Conservation (phyloP, 2,329 filamentous ascomycete species). For the Penicillium aurantiogriseum region DNA sequence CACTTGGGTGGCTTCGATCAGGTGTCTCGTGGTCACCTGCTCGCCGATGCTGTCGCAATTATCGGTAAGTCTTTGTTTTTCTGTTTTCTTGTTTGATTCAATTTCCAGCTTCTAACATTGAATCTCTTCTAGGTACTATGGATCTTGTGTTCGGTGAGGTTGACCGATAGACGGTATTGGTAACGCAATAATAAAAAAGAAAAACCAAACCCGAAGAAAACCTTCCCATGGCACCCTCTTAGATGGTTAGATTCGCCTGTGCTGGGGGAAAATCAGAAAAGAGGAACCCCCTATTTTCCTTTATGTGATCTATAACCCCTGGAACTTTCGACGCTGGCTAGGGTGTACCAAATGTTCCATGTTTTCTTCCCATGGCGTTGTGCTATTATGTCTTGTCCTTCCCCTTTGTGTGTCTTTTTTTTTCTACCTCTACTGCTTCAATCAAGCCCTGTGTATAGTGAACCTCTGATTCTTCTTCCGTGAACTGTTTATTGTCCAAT, state of each 20-base stretch:
- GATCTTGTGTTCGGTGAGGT: constrained; percentile 81
- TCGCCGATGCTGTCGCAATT: constrained; percentile 95
- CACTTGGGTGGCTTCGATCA: constrained; percentile 95
- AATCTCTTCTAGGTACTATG: constrained; percentile 58
- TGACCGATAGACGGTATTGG: constrained; percentile 46
- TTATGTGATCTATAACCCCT: constrained; percentile 19
- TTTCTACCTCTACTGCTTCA: constrained; percentile 20
- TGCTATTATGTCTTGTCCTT: constrained; percentile 29
- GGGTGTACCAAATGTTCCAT: constrained; percentile 28
- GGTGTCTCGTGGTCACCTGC: constrained; percentile 82
- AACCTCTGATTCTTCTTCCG: constrained; percentile 24
- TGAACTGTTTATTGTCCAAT: not conserved
- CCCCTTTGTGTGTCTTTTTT: constrained; percentile 23
- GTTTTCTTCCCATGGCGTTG: constrained; percentile 37
- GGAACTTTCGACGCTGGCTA: constrained; percentile 18
- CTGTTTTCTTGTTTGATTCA: not conserved
- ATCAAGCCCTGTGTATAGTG: constrained; percentile 34
- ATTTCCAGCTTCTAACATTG: constrained; percentile 12
- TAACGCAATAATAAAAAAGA: constrained; percentile 24
- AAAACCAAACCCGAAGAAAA: constrained; percentile 22
- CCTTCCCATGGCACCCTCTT: constrained; percentile 21
- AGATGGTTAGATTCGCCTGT: constrained; percentile 19
- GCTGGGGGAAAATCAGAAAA: constrained; percentile 15
- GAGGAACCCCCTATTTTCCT: constrained; percentile 9
- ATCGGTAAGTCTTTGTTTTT: constrained; percentile 59